These are phyloP conservation scores for Thelonectria discophora DNA, from an alignment of 2,329 filamentous ascomycete genomes.

Conservation along the genomic window DNA sequence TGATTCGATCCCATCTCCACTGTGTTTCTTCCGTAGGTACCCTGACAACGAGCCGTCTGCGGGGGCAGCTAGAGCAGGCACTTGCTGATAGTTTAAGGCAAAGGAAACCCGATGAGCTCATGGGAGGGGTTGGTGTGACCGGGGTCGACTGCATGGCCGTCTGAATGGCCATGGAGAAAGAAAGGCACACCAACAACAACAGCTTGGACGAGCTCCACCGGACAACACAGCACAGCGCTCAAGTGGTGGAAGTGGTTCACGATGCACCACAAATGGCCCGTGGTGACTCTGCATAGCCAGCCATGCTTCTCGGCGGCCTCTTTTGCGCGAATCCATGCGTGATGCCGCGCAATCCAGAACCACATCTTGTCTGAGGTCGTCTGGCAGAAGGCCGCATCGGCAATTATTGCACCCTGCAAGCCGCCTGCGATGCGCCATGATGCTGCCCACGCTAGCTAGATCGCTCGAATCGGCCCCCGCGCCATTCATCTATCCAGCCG, in stretches of 20 bases:
- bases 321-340: not conserved
- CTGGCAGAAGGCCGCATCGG: conserved; percentile 13
- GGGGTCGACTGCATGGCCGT: conserved; percentile 4
- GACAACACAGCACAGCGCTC: conserved; percentile 17
- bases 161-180: not conserved
- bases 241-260: conserved; percentile 18
- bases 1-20: conserved; percentile 9
- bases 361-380: not conserved
- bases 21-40: not conserved
- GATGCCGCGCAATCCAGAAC: conserved; percentile 7
- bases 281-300: not conserved
- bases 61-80: conserved; percentile 15
- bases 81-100: conserved; percentile 1
- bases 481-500: conserved; percentile 5
- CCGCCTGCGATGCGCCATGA: conserved; percentile 9
- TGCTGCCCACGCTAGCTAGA: conserved; percentile 16
- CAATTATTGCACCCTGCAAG: not conserved
- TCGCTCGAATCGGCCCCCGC: conserved; percentile 21
- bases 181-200: conserved; percentile 30
- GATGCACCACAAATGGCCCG: not conserved
- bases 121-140: conserved; percentile 17
- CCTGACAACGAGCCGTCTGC: conserved; percentile 18
- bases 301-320: conserved; percentile 2
- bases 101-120: conserved; percentile 17
- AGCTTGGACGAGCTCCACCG: conserved; percentile 19